Evolutionary conservation across 148 eudicot species (phyloP), one percentile per base, ranked within the genome.

Genomic region (Simmondsia chinensis): DNA sequence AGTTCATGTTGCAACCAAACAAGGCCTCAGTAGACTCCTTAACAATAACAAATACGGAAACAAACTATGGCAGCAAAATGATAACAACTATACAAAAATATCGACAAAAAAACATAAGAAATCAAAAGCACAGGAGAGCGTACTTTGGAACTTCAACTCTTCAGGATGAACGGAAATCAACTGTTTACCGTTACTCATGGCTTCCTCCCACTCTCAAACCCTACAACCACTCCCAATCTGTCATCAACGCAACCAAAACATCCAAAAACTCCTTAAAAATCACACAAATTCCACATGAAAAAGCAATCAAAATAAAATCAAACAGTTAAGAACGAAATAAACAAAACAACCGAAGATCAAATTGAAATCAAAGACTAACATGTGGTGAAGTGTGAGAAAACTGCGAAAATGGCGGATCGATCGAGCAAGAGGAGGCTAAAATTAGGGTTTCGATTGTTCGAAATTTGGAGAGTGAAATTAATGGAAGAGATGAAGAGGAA

Each of bases 81-180:
- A n/a, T n/a, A 19, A 9, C 17, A 19, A 56, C 8, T 9, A 27
- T 6, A 20, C 11, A 17, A 24, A 19, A n/a, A 1, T 15, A n/a
- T 17, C 9, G n/a, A n/a, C n/a, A n/a, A 19, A 23, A 4, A 2
- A 26, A 36, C 3, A 14, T 7, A 9, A 15, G 11, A 30, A 26
- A 2, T 22, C 3, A 30, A 9, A 27, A 5, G 27, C 19, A 19
- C 18, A 22, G 31, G 11, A 10, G 30, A 9, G 57, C 61, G 2
- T 76, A 87, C 96, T 69, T 53, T 65, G 73, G 26, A 87, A 87
- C 45, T 43, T 73, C 66, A 87, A 84, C 56, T 87, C 96, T 11
- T 79, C 84, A 11, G 96, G 96, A 4, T 71, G 71, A 66, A 87
- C 79, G 38, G 77, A 63, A 44, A 87, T 67, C 61, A 79, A 72